Evolutionary conservation across 2,329 filamentous ascomycete species (phyloP), one percentile per base, ranked within the genome.

Genomic region (Pezizomycotina sp.): DNA sequence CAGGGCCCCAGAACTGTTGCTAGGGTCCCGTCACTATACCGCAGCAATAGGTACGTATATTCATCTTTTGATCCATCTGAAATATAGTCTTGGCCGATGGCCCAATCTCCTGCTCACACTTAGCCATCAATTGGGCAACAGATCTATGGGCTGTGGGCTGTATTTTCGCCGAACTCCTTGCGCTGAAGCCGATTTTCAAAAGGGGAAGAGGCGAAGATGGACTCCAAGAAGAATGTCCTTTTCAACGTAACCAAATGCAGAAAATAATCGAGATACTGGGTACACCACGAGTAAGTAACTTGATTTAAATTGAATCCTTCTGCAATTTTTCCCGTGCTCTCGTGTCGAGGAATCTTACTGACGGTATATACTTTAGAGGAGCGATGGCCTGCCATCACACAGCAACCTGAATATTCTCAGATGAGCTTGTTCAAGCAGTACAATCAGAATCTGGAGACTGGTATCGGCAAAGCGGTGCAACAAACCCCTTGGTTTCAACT

Each of bases 241-340:
- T 98, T 50, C 89, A 98, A 58, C 72, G 84, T 9, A 93, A 93
- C 52, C 89, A 98, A 60, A 95, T 98, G 86, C 82, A 89, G 54
- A 93, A 92, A 60, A 98, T 98, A 50, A 81, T 92, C 23, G 89
- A 98, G 54, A 83, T 98, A 45, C 76, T 98, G 63, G 89, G 89
- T 19, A 62, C 92, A 47, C 89, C 0, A 81, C 71, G 5, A 86
- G 47, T 48, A 43, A 34, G 46, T 34, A 6, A 4, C 12, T 6
- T 21, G n/a, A 27, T 5, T 5, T 8, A 10, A 14, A 4, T n/a
- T n/a, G n/a, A n/a, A n/a, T n/a, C n/a, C n/a, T n/a, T n/a, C n/a
- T n/a, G n/a, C n/a, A n/a, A n/a, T n/a, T n/a, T n/a, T n/a, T n/a
- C n/a, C n/a, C n/a, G n/a, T n/a, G n/a, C n/a, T n/a, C n/a, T n/a